Evolutionary conservation across 805 yeast genomes (phyloP).

Genomic region (Metschnikowia shivogae): DNA sequence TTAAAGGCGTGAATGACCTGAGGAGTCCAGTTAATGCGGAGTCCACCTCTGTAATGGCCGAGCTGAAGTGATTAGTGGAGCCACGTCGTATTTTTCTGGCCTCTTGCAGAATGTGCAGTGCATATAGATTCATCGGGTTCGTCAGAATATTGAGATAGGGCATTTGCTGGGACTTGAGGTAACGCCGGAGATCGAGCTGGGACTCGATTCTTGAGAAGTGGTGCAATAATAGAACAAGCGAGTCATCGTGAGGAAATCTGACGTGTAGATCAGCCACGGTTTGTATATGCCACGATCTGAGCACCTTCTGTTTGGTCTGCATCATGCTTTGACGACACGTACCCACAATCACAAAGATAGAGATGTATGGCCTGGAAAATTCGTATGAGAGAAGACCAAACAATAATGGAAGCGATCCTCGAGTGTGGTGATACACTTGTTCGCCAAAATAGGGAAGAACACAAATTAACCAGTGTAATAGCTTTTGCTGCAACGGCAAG

Average conservation of each 20-base stretch:
- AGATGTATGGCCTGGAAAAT: slow-evolving; percentile 15
- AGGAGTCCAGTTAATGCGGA: background rate
- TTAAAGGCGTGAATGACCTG: background rate
- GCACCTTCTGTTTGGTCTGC: slow-evolving; percentile 1
- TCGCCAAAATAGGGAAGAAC: slow-evolving; percentile 14
- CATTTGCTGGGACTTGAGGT: background rate
- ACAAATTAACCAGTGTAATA: slow-evolving; percentile 16
- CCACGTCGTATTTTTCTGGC: background rate
- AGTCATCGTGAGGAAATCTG: slow-evolving; percentile 13
- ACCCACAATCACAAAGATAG: slow-evolving; percentile 11
- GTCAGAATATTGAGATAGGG: background rate
- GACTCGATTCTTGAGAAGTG: slow-evolving; percentile 4
- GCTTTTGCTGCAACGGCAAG: slow-evolving; percentile 9
- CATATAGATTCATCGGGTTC: background rate
- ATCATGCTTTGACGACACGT: slow-evolving; percentile 2
- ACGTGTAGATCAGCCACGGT: slow-evolving; percentile 8
- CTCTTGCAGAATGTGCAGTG: background rate
- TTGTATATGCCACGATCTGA: slow-evolving; percentile 15
- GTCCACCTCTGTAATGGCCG: slow-evolving; percentile 3
- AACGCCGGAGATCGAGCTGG: slow-evolving; percentile 1
- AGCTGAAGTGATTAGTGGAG: background rate
- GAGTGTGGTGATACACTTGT: slow-evolving; percentile 1
- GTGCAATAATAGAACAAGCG: slow-evolving; percentile 8
- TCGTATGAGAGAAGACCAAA: slow-evolving; percentile 16
- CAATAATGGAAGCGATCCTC: slow-evolving; percentile 12